Percentiles rank a stretch among this genome's conserved stretches.
Conservation (phyloP, 2,329 filamentous ascomycete genomes). For the Aspergillus spinulosporus region DNA sequence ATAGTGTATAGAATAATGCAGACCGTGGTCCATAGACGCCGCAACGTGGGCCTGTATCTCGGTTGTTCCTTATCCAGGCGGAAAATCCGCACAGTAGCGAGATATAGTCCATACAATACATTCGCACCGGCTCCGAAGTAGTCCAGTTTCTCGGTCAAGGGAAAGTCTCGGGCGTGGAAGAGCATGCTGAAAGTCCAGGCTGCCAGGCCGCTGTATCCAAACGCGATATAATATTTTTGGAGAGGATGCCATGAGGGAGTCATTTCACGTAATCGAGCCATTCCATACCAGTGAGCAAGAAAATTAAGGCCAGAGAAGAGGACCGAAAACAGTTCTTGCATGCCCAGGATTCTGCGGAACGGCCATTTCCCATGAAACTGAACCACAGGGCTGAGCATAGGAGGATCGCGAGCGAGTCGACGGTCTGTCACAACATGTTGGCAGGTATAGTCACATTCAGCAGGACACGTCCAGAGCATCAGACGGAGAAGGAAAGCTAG, state of each 20-base stretch:
- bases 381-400: constrained; percentile 67
- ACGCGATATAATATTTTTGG: constrained; percentile 74
- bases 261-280: constrained; percentile 66
- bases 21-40: constrained; percentile 72
- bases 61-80: constrained; percentile 66
- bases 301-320: constrained; percentile 93
- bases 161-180: constrained; percentile 89
- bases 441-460: constrained; percentile 97
- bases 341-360: constrained; percentile 83
- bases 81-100: constrained; percentile 77
- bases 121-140: constrained; percentile 91
- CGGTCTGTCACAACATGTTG: constrained; percentile 83
- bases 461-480: constrained; percentile 85
- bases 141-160: constrained; percentile 85
- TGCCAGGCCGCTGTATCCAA: constrained; percentile 77
- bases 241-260: constrained; percentile 75
- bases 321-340: constrained; percentile 93
- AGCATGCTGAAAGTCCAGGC: constrained; percentile 88
- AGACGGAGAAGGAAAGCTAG: constrained; percentile 80
- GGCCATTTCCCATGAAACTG: constrained; percentile 99
- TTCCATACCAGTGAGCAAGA: constrained; percentile 76
- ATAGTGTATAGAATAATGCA: constrained; percentile 70
- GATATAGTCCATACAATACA: constrained; percentile 89
- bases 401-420: constrained; percentile 65
- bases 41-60: constrained; percentile 53